Evolutionary conservation across 83 land plant species (phyloP).

Genomic region (Diphasiastrum complanatum): DNA sequence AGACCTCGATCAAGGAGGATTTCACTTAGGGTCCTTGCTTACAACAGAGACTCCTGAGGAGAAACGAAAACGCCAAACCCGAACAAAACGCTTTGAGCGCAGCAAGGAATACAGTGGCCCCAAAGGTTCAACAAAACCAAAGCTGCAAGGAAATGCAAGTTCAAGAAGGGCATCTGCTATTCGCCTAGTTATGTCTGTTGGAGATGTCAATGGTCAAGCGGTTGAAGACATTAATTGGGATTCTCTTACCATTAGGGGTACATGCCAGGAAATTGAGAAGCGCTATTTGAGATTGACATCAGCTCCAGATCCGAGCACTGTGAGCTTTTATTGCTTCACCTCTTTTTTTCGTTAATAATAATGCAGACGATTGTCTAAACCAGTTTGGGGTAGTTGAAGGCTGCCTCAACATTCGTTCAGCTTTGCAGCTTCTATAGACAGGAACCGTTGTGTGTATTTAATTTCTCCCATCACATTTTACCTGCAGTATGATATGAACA

Average conservation of each 20-base stretch:
- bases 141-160: slow-evolving; percentile 37
- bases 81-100: slow-evolving; percentile 81
- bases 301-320: slow-evolving; percentile 94
- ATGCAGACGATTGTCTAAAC: no score
- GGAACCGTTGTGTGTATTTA: no score
- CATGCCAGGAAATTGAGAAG: slow-evolving; percentile 95
- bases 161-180: slow-evolving; percentile 56
- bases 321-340: slow-evolving; percentile 20
- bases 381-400: no score
- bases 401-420: no score
- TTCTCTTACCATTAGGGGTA: slow-evolving; percentile 82
- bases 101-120: slow-evolving; percentile 33
- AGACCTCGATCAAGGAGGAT: slow-evolving; percentile 46
- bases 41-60: slow-evolving; percentile 89
- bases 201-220: slow-evolving; percentile 53
- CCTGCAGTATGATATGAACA: no score
- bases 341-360: neutral
- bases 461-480: no score
- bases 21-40: slow-evolving; percentile 46
- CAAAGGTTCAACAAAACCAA: slow-evolving; percentile 22
- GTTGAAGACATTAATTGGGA: slow-evolving; percentile 99
- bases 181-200: slow-evolving; percentile 50
- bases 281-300: slow-evolving; percentile 91
- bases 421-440: no score
- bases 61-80: slow-evolving; percentile 61